phyloP scores from a whole-genome alignment of 2,329 filamentous ascomycete genomes.

The Penicillium hordei region DNA sequence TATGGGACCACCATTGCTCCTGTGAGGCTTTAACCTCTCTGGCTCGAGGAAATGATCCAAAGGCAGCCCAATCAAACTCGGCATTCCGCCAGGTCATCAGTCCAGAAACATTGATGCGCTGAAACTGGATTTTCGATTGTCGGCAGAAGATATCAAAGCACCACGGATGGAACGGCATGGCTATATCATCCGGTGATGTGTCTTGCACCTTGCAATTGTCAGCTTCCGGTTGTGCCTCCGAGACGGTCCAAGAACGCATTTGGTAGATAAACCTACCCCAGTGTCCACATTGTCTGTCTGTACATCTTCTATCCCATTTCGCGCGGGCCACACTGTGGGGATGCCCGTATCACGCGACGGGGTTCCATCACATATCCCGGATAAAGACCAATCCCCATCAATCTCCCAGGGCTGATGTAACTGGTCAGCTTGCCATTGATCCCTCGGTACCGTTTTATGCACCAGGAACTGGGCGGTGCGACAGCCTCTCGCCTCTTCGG shows the following conservation, averaged over 20 bases:
- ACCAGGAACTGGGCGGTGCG: conserved; percentile 18
- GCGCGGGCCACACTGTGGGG: conserved; percentile 1
- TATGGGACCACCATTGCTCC: conserved; percentile 15
- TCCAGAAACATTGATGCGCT: conserved; percentile 3
- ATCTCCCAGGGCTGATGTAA: conserved; percentile 12
- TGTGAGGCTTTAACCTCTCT: conserved; percentile 2
- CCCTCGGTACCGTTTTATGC: neutral
- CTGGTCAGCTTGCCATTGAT: neutral
- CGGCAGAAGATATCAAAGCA: conserved; percentile 23
- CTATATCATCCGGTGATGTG: neutral
- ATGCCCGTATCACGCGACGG: conserved; percentile 7
- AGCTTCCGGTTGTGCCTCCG: neutral
- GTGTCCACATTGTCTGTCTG: conserved; percentile 8
- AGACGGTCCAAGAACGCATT: neutral
- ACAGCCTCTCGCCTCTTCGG: conserved; percentile 16
- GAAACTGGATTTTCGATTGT: conserved; percentile 15
- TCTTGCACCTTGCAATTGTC: neutral
- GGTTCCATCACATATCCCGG: conserved; percentile 15
- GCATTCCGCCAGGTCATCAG: conserved; percentile 20
- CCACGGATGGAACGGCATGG: conserved; percentile 24
- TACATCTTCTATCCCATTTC: neutral
- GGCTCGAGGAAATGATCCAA: conserved; percentile 8
- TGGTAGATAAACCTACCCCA: conserved; percentile 1
- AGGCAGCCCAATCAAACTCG: conserved; percentile 2
- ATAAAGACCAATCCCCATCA: conserved; percentile 13